Evolutionary conservation across 2,329 filamentous ascomycete genomes (phyloP).

Genomic region (Aspergillus bombycis): DNA sequence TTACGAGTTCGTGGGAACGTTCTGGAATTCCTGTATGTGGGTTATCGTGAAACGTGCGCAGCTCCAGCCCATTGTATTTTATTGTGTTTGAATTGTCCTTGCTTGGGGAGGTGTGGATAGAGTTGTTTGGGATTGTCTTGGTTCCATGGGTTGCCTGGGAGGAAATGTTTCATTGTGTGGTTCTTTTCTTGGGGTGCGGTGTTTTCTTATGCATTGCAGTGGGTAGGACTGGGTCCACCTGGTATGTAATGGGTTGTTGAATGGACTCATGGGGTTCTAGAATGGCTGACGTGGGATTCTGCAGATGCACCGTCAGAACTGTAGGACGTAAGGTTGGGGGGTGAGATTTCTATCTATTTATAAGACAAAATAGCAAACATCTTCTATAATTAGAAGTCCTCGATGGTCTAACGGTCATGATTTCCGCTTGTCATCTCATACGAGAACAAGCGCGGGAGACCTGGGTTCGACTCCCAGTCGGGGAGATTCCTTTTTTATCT

Average conservation of each 20-base stretch:
- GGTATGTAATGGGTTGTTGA: not conserved
- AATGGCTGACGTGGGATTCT: not conserved
- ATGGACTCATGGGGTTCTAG: not conserved
- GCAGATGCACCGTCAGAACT: not conserved
- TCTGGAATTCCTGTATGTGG: not conserved
- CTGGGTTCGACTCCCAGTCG: constrained; percentile 8
- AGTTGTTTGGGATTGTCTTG: not conserved
- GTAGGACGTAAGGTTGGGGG: not conserved
- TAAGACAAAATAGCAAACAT: not conserved
- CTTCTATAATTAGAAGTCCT: constrained; percentile 20
- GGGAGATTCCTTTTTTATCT: not conserved
- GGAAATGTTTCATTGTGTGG: not conserved
- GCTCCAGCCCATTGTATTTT: not conserved
- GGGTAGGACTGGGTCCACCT: not conserved
- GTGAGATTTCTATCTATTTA: not conserved
- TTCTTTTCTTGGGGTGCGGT: not conserved
- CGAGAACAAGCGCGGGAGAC: constrained; percentile 6
- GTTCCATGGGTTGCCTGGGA: not conserved
- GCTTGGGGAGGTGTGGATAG: not conserved
- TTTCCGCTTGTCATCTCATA: constrained; percentile 19
- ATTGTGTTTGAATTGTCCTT: not conserved
- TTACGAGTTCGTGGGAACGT: constrained; percentile 1
- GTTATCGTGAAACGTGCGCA: not conserved
- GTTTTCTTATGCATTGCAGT: not conserved
- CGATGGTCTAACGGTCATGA: constrained; percentile 21